phyloP scores from a whole-genome alignment of 2,329 filamentous ascomycete genomes.

The Macrophomina phaseolina region DNA sequence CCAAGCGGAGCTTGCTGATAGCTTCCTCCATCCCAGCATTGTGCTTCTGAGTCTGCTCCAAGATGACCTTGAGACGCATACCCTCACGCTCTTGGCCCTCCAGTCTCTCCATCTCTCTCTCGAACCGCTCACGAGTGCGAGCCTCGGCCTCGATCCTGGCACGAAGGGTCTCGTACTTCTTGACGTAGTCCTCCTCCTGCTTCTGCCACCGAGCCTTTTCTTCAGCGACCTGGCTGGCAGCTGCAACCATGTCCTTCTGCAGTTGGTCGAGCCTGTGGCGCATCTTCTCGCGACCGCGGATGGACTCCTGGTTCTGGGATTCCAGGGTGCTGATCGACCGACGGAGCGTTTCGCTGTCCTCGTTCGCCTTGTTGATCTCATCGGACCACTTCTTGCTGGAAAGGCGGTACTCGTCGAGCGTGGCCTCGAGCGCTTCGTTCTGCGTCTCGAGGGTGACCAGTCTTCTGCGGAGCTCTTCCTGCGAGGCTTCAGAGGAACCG shows the following conservation, averaged over 20 bases:
- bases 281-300: constrained; percentile 82
- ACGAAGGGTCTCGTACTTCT: constrained; percentile 60
- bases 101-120: constrained; percentile 53
- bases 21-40: constrained; percentile 69
- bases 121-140: constrained; percentile 51
- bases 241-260: constrained; percentile 83
- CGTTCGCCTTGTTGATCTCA: constrained; percentile 62
- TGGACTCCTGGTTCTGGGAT: constrained; percentile 82
- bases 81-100: constrained; percentile 72
- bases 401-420: constrained; percentile 67
- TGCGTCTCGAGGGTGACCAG: constrained; percentile 43
- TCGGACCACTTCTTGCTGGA: constrained; percentile 64
- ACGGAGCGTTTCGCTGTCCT: constrained; percentile 70
- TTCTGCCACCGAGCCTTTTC: constrained; percentile 81
- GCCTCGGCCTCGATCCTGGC: constrained; percentile 56
- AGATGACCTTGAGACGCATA: constrained; percentile 77
- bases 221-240: constrained; percentile 78
- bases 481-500: constrained; percentile 35
- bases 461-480: constrained; percentile 24
- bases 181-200: constrained; percentile 64
- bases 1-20: constrained; percentile 60
- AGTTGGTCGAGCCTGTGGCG: constrained; percentile 82
- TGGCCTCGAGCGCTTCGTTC: constrained; percentile 65
- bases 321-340: constrained; percentile 75
- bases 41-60: constrained; percentile 63